phyloP scores from a whole-genome alignment of 2,329 filamentous ascomycete genomes.

The Penicillium sclerotigenum region DNA sequence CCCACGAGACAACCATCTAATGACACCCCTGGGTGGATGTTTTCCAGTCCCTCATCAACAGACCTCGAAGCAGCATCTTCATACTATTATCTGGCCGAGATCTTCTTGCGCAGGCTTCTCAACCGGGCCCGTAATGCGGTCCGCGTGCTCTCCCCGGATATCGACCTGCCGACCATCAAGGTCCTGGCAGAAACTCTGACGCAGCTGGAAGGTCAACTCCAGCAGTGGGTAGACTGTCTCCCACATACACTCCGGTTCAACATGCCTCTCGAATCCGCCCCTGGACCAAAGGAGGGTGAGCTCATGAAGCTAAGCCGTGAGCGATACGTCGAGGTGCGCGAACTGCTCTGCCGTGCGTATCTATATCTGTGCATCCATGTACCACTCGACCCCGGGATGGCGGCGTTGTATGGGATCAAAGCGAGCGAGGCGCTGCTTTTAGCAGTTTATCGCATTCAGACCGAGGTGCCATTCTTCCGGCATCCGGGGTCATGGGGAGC shows the following conservation, averaged over 20 bases:
- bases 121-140: constrained; percentile 31
- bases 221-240: constrained; percentile 26
- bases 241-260: constrained; percentile 24
- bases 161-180: constrained; percentile 15
- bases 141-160: constrained; percentile 18
- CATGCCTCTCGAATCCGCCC: constrained; percentile 19
- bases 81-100: constrained; percentile 28
- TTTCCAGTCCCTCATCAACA: constrained; percentile 12
- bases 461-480: constrained; percentile 26
- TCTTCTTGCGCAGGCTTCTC: constrained; percentile 30
- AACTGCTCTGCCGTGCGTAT: constrained; percentile 26
- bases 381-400: constrained; percentile 16
- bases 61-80: constrained; percentile 22
- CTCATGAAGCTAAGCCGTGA: constrained; percentile 26
- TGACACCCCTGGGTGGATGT: constrained; percentile 11
- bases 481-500: constrained; percentile 28
- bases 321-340: constrained; percentile 27
- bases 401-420: constrained; percentile 18
- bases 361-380: constrained; percentile 26
- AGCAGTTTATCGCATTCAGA: constrained; percentile 27
- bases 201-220: constrained; percentile 23
- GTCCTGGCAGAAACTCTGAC: constrained; percentile 16
- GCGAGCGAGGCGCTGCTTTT: constrained; percentile 23
- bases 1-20: constrained; percentile 15
- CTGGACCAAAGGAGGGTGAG: constrained; percentile 19